Conservation (phyloP, 176 grass and related monocot species). For the Tuctoria greenei region DNA sequence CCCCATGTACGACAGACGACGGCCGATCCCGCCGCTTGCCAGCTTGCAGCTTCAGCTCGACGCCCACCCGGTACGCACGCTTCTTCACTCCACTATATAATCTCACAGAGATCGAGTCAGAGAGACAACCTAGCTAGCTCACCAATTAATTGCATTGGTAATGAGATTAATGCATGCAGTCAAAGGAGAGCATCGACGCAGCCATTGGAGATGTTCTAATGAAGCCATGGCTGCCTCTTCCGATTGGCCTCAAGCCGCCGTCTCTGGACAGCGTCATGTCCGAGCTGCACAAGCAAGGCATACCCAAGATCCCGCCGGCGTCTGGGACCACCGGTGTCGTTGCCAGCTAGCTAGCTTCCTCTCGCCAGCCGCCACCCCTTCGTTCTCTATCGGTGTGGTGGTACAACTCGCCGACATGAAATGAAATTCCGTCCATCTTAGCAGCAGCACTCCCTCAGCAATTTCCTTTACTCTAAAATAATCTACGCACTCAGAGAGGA, state of each 20-base stretch:
- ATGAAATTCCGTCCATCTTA: too few species aligned
- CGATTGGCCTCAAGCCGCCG: constrained; percentile 84
- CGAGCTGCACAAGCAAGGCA: constrained; percentile 78
- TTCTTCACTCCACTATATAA: too few species aligned
- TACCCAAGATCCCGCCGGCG: constrained; percentile 62
- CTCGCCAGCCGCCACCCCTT: too few species aligned
- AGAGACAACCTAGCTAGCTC: too few species aligned
- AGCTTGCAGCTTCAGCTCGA: constrained; percentile 60
- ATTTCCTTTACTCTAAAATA: too few species aligned
- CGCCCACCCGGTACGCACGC: constrained; percentile 64
- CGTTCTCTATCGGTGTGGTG: too few species aligned
- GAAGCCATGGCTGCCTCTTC: constrained; percentile 91
- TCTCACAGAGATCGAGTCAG: too few species aligned
- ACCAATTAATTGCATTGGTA: too few species aligned
- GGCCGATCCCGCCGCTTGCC: constrained; percentile 32
- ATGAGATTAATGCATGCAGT: constrained; percentile 52
- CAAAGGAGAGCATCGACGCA: constrained; percentile 76
- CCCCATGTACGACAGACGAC: constrained; percentile 78
- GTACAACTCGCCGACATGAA: too few species aligned
- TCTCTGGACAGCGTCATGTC: constrained; percentile 71
- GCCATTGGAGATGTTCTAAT: constrained; percentile 97
- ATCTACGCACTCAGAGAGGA: too few species aligned
- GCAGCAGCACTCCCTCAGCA: too few species aligned
- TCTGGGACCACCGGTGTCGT: neutral
- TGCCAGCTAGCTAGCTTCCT: too few species aligned